Evolutionary conservation across 495 filamentous ascomycete genomes (phyloP), one percentile per base, ranked within the genome.

Genomic region (Pyrenula aspistea): DNA sequence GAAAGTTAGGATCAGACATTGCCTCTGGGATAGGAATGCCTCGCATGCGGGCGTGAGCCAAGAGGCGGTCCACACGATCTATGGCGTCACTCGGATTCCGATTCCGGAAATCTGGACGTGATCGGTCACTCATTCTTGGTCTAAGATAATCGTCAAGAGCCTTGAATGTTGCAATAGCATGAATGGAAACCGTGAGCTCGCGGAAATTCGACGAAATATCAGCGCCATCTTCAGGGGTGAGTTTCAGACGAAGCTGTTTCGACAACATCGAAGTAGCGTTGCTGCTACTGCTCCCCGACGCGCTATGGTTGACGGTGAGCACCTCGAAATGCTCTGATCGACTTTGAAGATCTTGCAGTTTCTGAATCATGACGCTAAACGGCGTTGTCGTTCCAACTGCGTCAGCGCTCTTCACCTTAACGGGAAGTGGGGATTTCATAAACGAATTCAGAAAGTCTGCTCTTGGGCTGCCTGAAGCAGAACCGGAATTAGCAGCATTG

Each of bases 311-410:
- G 55, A 97, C 90, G 21, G 94, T 99, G 55, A 95, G 74, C 48
- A 99, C 94, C 65, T 97, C 94, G 64, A 97, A 97, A 71, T 97
- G 94, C 67, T 99, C 94, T 24, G 92, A 92, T 56, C 94, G 82
- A 71, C 94, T 97, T 15, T 97, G 78, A 36, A 97, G 74, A 73
- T 97, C 93, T 68, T 99, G 94, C 31, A 97, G 73, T 70, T 99
- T 99, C 58, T 90, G 86, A 51, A 96, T 84, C 61, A 99, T 72
- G 47, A 95, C 80, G 66, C 92, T 92, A 69, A 97, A 93, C 12
- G 91, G 87, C 0, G 93, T 95, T 1, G 83, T 78, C 0, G 85
- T 81, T 22, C 81, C 81, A 36, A 78, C 73, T 12, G 79, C 78
- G 24, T 77, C 84, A 21, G 83, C 78, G 20, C 80, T 84, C 65